phyloP scores from a whole-genome alignment of 2,329 filamentous ascomycete genomes.

The Blastomyces percursus region DNA sequence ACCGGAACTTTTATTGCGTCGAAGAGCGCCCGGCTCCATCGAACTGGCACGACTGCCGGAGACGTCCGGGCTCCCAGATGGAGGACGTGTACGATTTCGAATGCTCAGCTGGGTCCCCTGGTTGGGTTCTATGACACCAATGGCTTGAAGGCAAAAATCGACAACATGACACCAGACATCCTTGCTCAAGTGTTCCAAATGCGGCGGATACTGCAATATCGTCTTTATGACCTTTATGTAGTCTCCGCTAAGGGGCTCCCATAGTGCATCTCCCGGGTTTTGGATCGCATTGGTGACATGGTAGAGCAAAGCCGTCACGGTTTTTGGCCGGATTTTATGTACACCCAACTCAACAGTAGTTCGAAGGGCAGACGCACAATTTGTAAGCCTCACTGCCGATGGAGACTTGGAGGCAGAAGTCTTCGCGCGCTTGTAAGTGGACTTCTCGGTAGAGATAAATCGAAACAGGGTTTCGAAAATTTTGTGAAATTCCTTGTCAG shows the following conservation, averaged over 20 bases:
- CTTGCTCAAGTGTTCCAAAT: constrained; percentile 65
- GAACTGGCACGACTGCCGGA: constrained; percentile 23
- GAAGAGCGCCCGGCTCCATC: constrained; percentile 21
- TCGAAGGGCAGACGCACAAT: constrained; percentile 61
- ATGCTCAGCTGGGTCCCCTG: constrained; percentile 23
- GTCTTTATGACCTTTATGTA: constrained; percentile 66
- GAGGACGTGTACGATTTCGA: constrained; percentile 20
- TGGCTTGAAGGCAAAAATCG: constrained; percentile 56
- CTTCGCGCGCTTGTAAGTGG: constrained; percentile 47
- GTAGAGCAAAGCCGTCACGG: constrained; percentile 64
- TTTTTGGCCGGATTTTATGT: constrained; percentile 59
- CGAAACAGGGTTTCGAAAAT: constrained; percentile 74
- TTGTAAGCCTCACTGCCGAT: constrained; percentile 49
- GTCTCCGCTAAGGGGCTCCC: constrained; percentile 59
- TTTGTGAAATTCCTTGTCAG: constrained; percentile 67
- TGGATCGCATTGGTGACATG: constrained; percentile 70
- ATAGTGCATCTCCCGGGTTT: constrained; percentile 49
- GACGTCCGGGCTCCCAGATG: constrained; percentile 21
- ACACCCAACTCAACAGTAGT: constrained; percentile 59
- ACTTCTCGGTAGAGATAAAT: constrained; percentile 59
- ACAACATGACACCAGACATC: constrained; percentile 59
- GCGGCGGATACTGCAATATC: constrained; percentile 60
- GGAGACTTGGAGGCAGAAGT: constrained; percentile 42
- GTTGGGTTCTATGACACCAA: constrained; percentile 31
- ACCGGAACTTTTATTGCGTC: constrained; percentile 8